phyloP scores from a whole-genome alignment of 495 filamentous ascomycete species.

The Hyaloscypha hepaticicola region DNA sequence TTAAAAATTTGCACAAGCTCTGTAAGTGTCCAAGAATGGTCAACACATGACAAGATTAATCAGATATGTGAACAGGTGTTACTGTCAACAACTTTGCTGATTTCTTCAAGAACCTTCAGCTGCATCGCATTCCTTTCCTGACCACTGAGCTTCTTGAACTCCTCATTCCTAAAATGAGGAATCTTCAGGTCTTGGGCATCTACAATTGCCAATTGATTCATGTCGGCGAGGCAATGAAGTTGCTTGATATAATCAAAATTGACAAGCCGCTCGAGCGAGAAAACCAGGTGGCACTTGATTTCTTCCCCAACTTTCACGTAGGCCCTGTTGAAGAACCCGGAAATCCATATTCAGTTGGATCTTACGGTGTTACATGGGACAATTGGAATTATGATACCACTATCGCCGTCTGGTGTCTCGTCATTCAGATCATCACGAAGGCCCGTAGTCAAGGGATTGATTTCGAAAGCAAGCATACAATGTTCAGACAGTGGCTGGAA shows the following conservation, averaged over 20 bases:
- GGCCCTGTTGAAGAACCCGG: constrained; percentile 6
- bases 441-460: constrained; percentile 13
- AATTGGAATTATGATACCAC: constrained; percentile 19
- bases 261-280: constrained; percentile 15
- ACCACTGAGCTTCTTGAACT: constrained; percentile 17
- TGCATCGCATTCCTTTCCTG: constrained; percentile 27
- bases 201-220: constrained; percentile 31
- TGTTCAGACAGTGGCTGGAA: constrained; percentile 27
- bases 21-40: constrained; percentile 13
- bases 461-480: constrained; percentile 3
- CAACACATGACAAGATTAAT: neutral
- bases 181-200: constrained; percentile 22
- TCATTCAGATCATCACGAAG: constrained; percentile 2
- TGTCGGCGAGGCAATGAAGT: constrained; percentile 19
- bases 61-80: constrained; percentile 1
- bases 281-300: constrained; percentile 23
- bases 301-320: constrained; percentile 24
- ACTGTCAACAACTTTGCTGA: constrained; percentile 21
- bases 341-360: constrained; percentile 5
- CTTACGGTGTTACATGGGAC: constrained; percentile 29
- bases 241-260: constrained; percentile 25
- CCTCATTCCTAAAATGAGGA: constrained; percentile 28
- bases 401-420: constrained; percentile 22
- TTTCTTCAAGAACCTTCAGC: constrained; percentile 22
- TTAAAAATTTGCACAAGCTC: constrained; percentile 12